phyloP scores from a whole-genome alignment of 2,329 filamentous ascomycete species.

The Diaporthe batatas region DNA sequence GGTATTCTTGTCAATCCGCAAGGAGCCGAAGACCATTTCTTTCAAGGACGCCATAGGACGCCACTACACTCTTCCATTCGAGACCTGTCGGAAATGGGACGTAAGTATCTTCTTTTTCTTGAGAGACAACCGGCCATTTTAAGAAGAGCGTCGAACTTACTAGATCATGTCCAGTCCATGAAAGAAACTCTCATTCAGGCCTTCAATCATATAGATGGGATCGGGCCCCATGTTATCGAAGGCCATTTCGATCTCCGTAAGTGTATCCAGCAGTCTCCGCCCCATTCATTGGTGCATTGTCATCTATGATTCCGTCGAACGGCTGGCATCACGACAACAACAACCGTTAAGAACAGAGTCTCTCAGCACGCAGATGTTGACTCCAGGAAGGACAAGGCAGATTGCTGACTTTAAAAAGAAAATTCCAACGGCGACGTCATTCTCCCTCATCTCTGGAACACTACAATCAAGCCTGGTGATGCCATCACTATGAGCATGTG shows the following conservation, averaged over 20 bases:
- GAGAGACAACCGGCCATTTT: neutral
- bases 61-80: conserved; percentile 31
- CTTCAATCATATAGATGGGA: neutral
- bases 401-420: neutral
- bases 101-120: neutral
- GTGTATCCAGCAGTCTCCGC: neutral
- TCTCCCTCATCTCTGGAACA: conserved; percentile 27
- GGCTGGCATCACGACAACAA: neutral
- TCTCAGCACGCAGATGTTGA: neutral
- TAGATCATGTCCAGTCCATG: conserved; percentile 10
- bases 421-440: conserved; percentile 24
- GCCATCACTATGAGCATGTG: conserved; percentile 34
- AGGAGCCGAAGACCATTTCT: conserved; percentile 35
- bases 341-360: neutral
- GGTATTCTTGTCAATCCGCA: conserved; percentile 32
- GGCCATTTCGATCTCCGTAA: conserved; percentile 31
- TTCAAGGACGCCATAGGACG: conserved; percentile 30
- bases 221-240: conserved; percentile 24
- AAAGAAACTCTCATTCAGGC: neutral
- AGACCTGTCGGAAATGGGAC: conserved; percentile 23
- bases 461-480: conserved; percentile 32
- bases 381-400: neutral
- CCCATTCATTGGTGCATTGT: too few species aligned
- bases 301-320: neutral
- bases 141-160: neutral